Base-by-base conservation (phyloP, 2,329 filamentous ascomycete genomes). In the Claviceps quebecensis region DNA sequence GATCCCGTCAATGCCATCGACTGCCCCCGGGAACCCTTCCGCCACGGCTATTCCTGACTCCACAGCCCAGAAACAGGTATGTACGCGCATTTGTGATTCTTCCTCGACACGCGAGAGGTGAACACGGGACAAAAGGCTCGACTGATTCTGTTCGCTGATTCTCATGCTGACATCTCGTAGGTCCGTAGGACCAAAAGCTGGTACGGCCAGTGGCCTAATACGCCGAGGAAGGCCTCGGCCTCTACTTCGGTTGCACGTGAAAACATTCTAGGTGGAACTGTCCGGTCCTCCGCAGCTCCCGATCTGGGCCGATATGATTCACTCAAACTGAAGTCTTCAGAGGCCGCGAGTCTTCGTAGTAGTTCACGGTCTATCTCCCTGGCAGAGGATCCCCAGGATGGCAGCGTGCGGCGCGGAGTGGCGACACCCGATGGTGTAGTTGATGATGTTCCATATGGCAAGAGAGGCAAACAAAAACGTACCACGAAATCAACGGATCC, bases 141-240 rank as follows among this genome's bases (percentile, higher is more conserved):
- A 37, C 19, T 5, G 4, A 8, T 39, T 47, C 19, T 13, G n/a
- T 14, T 17, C 1, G 19, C 47, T 55, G 53, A 40, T 54, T 44
- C 6, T 22, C 40, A 14, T 46, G 16, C 22, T 47, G 22, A 34
- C 45, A 22, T 37, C 19, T 19, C 43, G 19, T 57, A 79, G 75
- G 64, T 73, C 39, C 72, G 70, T 53, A 78, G 78, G 60, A 65
- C 72, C 8, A 69, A 69, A 47, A 81, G 78, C 61, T 83, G 79
- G 80, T 83, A 83, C 62, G 77, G 77, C 50, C 77, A 79, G 17
- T 81, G 77, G 77, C 75, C 77, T 17, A 69, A 75, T 54, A 62
- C 65, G 37, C 67, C 73, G 34, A 83, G 80, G 34, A 83, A 83
- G 59, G 76, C 79, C 6, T 66, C 70, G 16, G 72, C 80, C 29